Evolutionary conservation across 106 monocot species (phyloP), one percentile per base, ranked within the genome.

Genomic region (Dendrobium nobile): DNA sequence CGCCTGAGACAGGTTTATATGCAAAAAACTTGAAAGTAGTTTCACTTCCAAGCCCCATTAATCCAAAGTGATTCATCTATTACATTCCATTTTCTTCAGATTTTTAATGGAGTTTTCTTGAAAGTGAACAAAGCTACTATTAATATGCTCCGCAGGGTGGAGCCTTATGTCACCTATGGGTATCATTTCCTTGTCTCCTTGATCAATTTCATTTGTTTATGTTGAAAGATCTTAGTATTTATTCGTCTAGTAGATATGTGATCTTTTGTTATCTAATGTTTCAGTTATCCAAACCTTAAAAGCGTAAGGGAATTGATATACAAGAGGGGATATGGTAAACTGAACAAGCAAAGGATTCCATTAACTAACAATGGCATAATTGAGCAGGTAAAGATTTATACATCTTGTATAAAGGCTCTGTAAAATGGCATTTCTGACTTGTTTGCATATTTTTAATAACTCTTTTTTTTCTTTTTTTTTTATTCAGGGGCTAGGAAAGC

Each of bases 151-250:
- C 87, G 67, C 1, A 77, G 87, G 61, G 87, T 87, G 16, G 87
- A 87, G 77, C 87, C 87, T 41, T 87, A 84, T 68, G 84, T 87
- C 22, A 87, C 84, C n/a, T 87, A 84, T 67, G 84, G 84, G 87
- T 87, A 81, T 56, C 4, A 54, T 51, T 7, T 16, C 7, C 2
- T 3, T 43, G 48, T 20, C 47, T 79, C 16, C 15, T 48, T 77
- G 4, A 20, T 61, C 3, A 54, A 22, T 75, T 26, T 19, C n/a
- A 54, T 77, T 24, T 7, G 7, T 22, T 20, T 48, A n/a, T 54
- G 22, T 4, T 3, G 61, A 61, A 22, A 22, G 51, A 13, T 11
- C 37, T 37, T 37, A 37, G 37, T 37, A 37, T 13, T 51, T 51
- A 51, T 51, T 15, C 16, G 16, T 11, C 51, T 51, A 47, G 47